Conservation (phyloP, 139 green algal species). For the Haematococcus lacustris region DNA sequence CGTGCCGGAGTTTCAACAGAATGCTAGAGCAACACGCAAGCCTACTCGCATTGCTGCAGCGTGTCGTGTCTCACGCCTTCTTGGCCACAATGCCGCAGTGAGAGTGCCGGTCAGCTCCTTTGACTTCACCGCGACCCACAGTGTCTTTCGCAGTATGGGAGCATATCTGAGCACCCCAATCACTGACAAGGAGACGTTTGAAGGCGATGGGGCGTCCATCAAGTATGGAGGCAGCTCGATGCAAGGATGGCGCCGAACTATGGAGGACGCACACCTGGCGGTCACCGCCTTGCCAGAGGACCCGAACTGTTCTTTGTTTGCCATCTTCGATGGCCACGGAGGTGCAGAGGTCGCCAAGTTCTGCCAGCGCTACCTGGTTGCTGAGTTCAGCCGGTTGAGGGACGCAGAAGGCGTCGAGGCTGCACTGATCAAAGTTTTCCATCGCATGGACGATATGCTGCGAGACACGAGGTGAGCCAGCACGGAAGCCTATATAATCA, state of each 20-base stretch:
- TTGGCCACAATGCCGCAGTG: too few relatives aligned
- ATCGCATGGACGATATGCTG: constrained; percentile 59
- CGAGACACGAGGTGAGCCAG: constrained; percentile 13
- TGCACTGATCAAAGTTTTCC: constrained; percentile 62
- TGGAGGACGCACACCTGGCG: constrained; percentile 73
- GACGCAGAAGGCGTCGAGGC: constrained; percentile 54
- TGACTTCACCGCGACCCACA: too few relatives aligned
- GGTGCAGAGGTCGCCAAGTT: constrained; percentile 83
- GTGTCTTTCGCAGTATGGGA: constrained; percentile 62
- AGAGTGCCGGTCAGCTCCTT: too few relatives aligned
- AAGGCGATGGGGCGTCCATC: constrained; percentile 39
- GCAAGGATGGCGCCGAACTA: constrained; percentile 80
- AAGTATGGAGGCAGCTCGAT: constrained; percentile 67
- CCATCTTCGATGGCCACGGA: constrained; percentile 85
- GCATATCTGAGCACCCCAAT: constrained; percentile 66
- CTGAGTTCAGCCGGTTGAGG: constrained; percentile 56
- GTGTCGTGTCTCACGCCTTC: too few relatives aligned
- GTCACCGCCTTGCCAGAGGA: constrained; percentile 23
- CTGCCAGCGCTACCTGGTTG: constrained; percentile 66
- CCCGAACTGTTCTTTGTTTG: constrained; percentile 56
- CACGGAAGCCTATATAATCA: too few relatives aligned
- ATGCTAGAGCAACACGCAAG: too few relatives aligned
- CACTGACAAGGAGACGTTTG: constrained; percentile 60
- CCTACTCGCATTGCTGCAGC: too few relatives aligned
- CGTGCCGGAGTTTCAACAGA: too few relatives aligned